Evolutionary conservation across 2,329 filamentous ascomycete genomes (phyloP).

Genomic region (Fusarium tanahbumbuense): DNA sequence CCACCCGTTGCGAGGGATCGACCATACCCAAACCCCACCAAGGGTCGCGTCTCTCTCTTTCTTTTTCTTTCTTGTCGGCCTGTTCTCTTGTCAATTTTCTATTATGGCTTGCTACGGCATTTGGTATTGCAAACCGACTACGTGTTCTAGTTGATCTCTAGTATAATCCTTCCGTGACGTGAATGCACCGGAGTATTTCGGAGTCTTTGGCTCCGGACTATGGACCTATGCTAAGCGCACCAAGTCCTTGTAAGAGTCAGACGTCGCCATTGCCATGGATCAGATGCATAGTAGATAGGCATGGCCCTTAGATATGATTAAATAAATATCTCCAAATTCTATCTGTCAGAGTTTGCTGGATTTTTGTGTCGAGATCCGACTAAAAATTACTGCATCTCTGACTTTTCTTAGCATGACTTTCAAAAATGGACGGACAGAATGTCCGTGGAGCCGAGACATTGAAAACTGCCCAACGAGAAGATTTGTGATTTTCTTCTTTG

Average conservation of each 20-base stretch:
- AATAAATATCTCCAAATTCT: neutral
- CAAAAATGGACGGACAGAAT: neutral
- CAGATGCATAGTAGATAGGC: neutral
- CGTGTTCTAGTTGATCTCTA: slow-evolving; percentile 22
- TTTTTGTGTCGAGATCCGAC: neutral
- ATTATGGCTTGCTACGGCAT: slow-evolving; percentile 21
- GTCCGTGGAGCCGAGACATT: neutral
- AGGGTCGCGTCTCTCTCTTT: slow-evolving; percentile 1
- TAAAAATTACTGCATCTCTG: neutral
- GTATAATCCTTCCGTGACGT: neutral
- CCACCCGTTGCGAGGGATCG: slow-evolving; percentile 29
- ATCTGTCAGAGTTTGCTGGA: neutral
- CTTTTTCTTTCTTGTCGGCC: neutral
- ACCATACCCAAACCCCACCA: slow-evolving; percentile 16
- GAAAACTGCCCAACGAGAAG: neutral
- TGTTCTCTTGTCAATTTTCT: slow-evolving; percentile 12
- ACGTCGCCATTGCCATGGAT: neutral
- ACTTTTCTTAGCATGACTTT: neutral
- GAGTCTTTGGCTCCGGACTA: neutral
- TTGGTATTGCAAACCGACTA: slow-evolving; percentile 15
- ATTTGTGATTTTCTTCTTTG: neutral
- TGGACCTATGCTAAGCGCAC: neutral
- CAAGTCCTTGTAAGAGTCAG: neutral
- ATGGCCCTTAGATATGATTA: neutral
- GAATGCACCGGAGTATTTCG: slow-evolving; percentile 28